Evolutionary conservation across 768 basidiomycete species (phyloP).

Genomic region (Russula vinacea): DNA sequence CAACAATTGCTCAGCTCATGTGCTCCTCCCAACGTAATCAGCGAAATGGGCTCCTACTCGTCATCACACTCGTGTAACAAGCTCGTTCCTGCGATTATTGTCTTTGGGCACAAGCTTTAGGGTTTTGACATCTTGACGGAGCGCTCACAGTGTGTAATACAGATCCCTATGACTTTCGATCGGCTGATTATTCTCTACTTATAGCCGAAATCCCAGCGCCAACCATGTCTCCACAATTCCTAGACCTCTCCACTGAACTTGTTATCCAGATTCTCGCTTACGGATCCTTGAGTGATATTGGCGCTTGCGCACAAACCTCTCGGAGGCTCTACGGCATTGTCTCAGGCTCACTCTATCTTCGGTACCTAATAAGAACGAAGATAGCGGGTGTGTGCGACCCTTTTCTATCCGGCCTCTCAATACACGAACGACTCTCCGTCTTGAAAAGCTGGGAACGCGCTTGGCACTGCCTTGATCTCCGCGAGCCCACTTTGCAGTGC

Average conservation of each 20-base stretch:
- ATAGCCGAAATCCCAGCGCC: constrained; percentile 10
- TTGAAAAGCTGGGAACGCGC: constrained; percentile 22
- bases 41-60: background rate
- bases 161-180: background rate
- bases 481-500: constrained; percentile 17
- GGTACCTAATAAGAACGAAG: constrained; percentile 21
- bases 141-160: constrained; percentile 13
- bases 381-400: constrained; percentile 23
- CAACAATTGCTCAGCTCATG: background rate
- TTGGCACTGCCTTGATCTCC: constrained; percentile 21
- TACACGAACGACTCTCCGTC: constrained; percentile 18
- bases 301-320: constrained; percentile 20
- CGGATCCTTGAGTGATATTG: constrained; percentile 20
- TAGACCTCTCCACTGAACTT: constrained; percentile 26
- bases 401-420: constrained; percentile 12
- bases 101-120: constrained; percentile 1
- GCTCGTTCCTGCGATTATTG: background rate
- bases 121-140: background rate
- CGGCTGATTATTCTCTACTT: background rate
- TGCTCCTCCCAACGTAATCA: background rate
- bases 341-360: constrained; percentile 21
- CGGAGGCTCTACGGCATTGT: constrained; percentile 18
- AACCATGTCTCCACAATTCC: constrained; percentile 22
- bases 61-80: background rate
- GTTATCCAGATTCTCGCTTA: constrained; percentile 25